Evolutionary conservation across 2,329 filamentous ascomycete species (phyloP), one percentile per base, ranked within the genome.

Genomic region (Pyrenochaeta sp.): DNA sequence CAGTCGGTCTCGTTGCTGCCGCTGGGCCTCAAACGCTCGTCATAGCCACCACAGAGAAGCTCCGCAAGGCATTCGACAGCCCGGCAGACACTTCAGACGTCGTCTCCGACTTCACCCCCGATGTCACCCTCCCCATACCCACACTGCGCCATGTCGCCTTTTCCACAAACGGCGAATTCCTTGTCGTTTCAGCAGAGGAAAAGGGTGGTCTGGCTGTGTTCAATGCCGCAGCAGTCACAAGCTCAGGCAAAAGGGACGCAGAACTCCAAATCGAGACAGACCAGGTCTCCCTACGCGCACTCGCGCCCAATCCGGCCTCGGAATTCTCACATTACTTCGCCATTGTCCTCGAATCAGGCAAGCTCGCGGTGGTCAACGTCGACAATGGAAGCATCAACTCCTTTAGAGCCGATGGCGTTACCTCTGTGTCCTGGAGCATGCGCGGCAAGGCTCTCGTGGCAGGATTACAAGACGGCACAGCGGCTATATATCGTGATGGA

Each of bases 401-500:
- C 61, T 75, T 86, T 1, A 76, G 96, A 52, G 89, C 86, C 61
- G 77, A 81, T 19, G 86, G 88, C 34, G 92, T 96, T 19, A 91
- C 86, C 65, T 94, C 88, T 61, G 81, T 90, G 5, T 87, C 89
- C 42, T 99, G 95, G 94, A 99, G 94, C 69, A 87, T 84, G 48
- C 90, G 87, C 67, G 94, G 94, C 32, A 99, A 96, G 69, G 93
- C 97, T 67, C 77, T 99, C 29, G 86, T 96, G 30, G 92, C 90
- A 55, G 94, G 95, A 11, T 77, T 94, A 58, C 85, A 80, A 6
- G 84, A 96, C 71, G 94, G 94, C 44, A 86, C 85, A 9, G 85
- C 88, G 38, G 81, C 82, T 42, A 92, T 96, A 69, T 87, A 97
- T 82, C 90, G 88, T 0, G 83, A 90, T 58, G 93, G 93, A 32